Percentiles rank a stretch among this genome's conserved stretches.
phyloP scores from a whole-genome alignment of 345 rosid genomes.

The Eucalyptus guilfoylei region DNA sequence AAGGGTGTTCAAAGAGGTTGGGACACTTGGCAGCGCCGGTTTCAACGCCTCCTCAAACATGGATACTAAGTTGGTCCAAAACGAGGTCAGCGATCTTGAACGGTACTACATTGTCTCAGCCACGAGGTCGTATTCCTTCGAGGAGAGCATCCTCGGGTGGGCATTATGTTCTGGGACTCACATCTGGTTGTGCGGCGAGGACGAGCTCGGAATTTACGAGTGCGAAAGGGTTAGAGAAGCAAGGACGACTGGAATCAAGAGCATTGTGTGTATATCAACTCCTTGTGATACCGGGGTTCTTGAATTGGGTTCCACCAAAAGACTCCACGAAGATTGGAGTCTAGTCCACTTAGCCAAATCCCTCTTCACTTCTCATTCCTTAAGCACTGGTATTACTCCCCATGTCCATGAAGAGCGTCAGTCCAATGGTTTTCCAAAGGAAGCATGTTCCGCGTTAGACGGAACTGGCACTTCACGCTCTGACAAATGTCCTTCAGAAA shows the following conservation, averaged over 20 bases:
- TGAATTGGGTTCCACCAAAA: conserved; percentile 39
- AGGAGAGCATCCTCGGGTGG: conserved; percentile 20
- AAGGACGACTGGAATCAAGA: conserved; percentile 26
- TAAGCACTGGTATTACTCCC: background rate
- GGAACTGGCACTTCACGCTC: background rate
- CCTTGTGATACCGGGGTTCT: conserved; percentile 22
- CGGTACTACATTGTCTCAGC: conserved; percentile 34
- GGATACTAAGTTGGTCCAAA: background rate
- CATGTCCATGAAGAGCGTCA: background rate
- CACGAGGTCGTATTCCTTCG: conserved; percentile 11
- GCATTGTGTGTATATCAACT: conserved; percentile 31
- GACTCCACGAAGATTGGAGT: conserved; percentile 17
- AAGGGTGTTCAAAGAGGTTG: background rate
- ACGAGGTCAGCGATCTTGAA: conserved; percentile 6
- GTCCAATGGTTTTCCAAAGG: background rate
- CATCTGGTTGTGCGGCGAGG: conserved; percentile 25
- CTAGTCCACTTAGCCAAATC: conserved; percentile 22
- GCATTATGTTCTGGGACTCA: conserved; percentile 16
- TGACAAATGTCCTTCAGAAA: background rate
- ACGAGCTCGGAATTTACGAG: conserved; percentile 7
- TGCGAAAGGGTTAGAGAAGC: conserved; percentile 48
- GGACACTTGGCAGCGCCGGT: background rate
- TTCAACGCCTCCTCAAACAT: background rate
- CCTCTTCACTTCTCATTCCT: conserved; percentile 5
- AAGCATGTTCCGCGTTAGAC: background rate